These are phyloP conservation scores for Erysimum cheiri DNA, from an alignment of 441 rosid species.

Conservation along the genomic window DNA sequence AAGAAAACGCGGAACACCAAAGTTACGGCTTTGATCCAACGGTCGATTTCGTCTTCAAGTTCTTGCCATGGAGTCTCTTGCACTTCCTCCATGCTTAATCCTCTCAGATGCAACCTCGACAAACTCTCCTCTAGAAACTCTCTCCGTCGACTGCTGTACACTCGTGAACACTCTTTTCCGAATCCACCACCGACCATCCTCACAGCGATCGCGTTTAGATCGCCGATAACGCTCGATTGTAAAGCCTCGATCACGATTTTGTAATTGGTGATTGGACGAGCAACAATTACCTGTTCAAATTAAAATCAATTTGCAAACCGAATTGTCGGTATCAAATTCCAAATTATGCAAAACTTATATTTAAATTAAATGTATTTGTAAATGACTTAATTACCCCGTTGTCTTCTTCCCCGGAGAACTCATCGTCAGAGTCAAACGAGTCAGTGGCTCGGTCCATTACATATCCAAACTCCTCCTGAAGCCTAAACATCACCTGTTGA, in stretches of 20 bases:
- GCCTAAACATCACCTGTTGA: constrained; percentile 83
- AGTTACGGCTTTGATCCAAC: constrained; percentile 82
- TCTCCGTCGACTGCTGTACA: constrained; percentile 77
- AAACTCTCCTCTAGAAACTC: constrained; percentile 90
- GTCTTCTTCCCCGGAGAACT: constrained; percentile 56
- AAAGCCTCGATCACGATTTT: constrained; percentile 81
- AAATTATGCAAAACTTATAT: neutral
- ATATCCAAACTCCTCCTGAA: constrained; percentile 80
- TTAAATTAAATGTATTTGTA: constrained; percentile 2
- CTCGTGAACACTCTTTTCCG: constrained; percentile 83
- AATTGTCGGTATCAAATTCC: neutral
- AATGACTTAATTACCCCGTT: too few relatives aligned
- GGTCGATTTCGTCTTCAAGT: constrained; percentile 84
- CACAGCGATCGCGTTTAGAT: constrained; percentile 80
- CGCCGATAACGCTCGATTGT: constrained; percentile 72
- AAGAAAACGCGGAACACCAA: constrained; percentile 78
- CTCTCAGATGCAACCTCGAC: constrained; percentile 73
- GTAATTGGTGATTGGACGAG: constrained; percentile 73
- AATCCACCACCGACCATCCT: constrained; percentile 87
- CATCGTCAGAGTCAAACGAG: constrained; percentile 58
- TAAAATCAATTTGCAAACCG: neutral
- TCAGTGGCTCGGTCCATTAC: constrained; percentile 76
- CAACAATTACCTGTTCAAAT: constrained; percentile 54
- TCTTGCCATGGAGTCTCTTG: constrained; percentile 79
- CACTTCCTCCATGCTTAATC: constrained; percentile 76